Conservation (phyloP, 2,329 filamentous ascomycete species). For the Colletotrichum cereale region DNA sequence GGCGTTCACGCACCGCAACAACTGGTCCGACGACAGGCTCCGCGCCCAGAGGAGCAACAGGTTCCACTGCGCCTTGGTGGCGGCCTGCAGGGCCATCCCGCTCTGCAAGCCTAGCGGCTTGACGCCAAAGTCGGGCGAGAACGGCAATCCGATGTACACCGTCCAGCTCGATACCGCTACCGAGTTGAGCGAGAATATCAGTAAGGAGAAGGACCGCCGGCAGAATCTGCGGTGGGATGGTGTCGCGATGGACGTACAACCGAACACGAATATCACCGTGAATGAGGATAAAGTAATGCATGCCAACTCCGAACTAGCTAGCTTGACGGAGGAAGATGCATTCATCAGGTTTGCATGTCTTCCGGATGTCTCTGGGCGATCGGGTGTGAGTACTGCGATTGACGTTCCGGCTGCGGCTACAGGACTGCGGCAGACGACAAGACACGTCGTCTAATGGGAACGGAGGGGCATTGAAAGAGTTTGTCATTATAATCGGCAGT, state of each 20-base stretch:
- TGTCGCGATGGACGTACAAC: background rate
- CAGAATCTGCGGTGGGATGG: conserved; percentile 36
- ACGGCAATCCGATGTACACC: conserved; percentile 40
- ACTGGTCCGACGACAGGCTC: conserved; percentile 80
- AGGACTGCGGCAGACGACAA: conserved; percentile 6
- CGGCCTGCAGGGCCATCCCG: conserved; percentile 74
- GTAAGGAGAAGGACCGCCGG: conserved; percentile 38
- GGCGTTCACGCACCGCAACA: conserved; percentile 81
- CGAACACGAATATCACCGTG: background rate
- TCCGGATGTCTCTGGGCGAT: background rate
- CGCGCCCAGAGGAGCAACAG: conserved; percentile 79
- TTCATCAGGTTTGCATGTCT: conserved; percentile 9
- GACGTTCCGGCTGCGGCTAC: background rate
- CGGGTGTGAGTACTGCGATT: conserved; percentile 8
- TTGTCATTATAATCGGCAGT: background rate
- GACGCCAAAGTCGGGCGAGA: conserved; percentile 32
- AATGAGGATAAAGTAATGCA: background rate
- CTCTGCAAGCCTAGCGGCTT: conserved; percentile 61
- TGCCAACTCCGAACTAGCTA: background rate
- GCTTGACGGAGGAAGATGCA: conserved; percentile 17
- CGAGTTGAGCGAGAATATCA: conserved; percentile 31
- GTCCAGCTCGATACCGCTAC: conserved; percentile 23
- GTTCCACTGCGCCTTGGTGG: conserved; percentile 79
- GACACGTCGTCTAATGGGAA: background rate
- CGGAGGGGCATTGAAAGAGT: background rate